phyloP scores from a whole-genome alignment of 192 early-diverging fungal species.

The Linnemannia exigua region DNA sequence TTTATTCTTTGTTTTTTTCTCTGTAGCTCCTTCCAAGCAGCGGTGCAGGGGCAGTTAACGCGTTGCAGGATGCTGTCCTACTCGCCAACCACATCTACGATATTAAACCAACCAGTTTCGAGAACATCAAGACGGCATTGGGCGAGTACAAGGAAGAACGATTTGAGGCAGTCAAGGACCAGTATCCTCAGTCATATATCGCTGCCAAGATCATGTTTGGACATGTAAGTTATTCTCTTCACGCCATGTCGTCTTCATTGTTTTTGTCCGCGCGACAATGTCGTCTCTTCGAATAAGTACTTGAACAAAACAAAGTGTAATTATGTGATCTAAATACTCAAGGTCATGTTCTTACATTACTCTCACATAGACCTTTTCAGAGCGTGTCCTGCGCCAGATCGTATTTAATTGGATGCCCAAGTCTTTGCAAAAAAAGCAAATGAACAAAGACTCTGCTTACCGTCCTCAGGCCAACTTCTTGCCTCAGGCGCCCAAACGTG shows the following conservation, averaged over 20 bases:
- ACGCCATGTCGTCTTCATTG: too few species aligned
- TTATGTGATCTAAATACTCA: too few species aligned
- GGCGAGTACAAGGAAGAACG: background rate
- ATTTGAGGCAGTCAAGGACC: background rate
- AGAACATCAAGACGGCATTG: background rate
- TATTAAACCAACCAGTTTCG: background rate
- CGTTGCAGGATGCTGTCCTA: conserved; percentile 3
- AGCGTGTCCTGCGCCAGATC: conserved; percentile 9
- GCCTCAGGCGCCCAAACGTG: conserved; percentile 13
- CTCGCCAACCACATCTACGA: conserved; percentile 17
- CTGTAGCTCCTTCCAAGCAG: conserved; percentile 11
- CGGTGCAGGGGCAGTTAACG: conserved; percentile 13
- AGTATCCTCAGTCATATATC: background rate
- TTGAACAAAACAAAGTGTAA: too few species aligned
- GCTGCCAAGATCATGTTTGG: background rate
- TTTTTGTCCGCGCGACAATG: background rate
- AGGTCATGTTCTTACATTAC: background rate
- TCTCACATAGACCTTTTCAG: background rate
- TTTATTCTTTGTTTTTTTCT: background rate
- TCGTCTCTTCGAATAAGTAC: too few species aligned
- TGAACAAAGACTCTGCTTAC: background rate
- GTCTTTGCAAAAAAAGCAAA: background rate
- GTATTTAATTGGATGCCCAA: conserved; percentile 23
- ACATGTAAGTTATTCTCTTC: background rate
- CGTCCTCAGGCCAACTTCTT: conserved; percentile 25